Percentiles rank a stretch among this genome's conserved stretches.
These are phyloP conservation scores for Tilletia horrida DNA, from an alignment of 1,284 basidiomycete species.

Conservation along the genomic window DNA sequence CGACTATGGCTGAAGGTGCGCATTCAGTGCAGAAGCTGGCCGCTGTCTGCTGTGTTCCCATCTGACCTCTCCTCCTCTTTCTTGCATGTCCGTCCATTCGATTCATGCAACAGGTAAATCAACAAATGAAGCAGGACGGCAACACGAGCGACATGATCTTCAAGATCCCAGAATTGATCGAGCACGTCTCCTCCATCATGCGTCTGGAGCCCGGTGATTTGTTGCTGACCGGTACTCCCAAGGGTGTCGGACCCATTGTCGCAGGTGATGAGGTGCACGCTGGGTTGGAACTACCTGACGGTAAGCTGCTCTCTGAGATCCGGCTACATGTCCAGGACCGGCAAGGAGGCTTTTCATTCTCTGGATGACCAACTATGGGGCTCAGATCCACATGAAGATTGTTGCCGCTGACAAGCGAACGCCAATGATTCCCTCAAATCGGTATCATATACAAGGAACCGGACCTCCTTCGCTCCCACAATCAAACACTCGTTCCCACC, in stretches of 20 bases:
- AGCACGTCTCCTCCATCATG: constrained; percentile 93
- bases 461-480: not conserved
- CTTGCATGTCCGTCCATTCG: not conserved
- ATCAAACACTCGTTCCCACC: not conserved
- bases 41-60: too few species aligned
- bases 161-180: constrained; percentile 80
- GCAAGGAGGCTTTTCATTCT: constrained; percentile 69
- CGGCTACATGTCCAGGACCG: constrained; percentile 68
- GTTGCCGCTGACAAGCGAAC: not conserved
- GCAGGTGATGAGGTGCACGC: constrained; percentile 79
- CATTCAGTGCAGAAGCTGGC: not conserved
- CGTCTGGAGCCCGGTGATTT: constrained; percentile 71
- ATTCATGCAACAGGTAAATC: constrained; percentile 67
- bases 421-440: not conserved
- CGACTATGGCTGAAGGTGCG: constrained; percentile 70
- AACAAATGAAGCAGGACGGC: constrained; percentile 75
- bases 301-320: constrained; percentile 66
- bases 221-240: constrained; percentile 63
- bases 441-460: not conserved
- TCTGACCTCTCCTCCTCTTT: not conserved
- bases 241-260: constrained; percentile 76
- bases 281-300: constrained; percentile 64
- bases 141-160: constrained; percentile 89
- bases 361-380: not conserved
- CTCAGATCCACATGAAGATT: too few species aligned